Conservation (phyloP, 2,329 filamentous ascomycete species). For the Colletotrichum phormii region DNA sequence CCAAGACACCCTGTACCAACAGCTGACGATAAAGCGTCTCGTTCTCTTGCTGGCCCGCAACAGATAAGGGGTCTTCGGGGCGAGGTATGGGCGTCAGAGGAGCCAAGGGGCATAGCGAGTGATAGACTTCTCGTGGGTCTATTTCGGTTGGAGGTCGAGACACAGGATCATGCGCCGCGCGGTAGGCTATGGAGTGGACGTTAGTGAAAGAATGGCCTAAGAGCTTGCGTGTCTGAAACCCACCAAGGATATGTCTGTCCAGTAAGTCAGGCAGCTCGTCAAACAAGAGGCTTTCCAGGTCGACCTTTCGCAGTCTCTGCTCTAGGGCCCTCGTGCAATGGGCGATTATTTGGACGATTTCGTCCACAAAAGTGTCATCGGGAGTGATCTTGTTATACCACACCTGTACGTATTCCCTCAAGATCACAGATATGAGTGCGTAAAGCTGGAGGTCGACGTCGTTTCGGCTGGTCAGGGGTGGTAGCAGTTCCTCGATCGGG, state of each 20-base stretch:
- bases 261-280: slow-evolving; percentile 89
- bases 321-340: slow-evolving; percentile 91
- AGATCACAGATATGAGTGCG: slow-evolving; percentile 87
- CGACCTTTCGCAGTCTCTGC: slow-evolving; percentile 83
- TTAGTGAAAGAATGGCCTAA: not conserved
- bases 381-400: slow-evolving; percentile 96
- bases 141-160: slow-evolving; percentile 69
- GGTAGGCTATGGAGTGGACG: slow-evolving; percentile 67
- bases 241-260: slow-evolving; percentile 83
- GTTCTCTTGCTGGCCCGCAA: slow-evolving; percentile 75
- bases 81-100: slow-evolving; percentile 82
- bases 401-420: slow-evolving; percentile 89
- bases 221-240: slow-evolving; percentile 27
- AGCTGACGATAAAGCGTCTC: slow-evolving; percentile 89
- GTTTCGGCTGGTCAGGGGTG: slow-evolving; percentile 92
- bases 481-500: slow-evolving; percentile 84
- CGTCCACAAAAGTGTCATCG: slow-evolving; percentile 87
- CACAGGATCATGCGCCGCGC: slow-evolving; percentile 71
- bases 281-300: slow-evolving; percentile 84
- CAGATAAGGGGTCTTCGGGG: slow-evolving; percentile 59
- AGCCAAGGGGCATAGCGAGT: slow-evolving; percentile 84
- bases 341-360: slow-evolving; percentile 90
- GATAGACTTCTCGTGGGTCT: slow-evolving; percentile 79
- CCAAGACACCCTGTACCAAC: slow-evolving; percentile 84
- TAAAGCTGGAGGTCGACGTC: slow-evolving; percentile 95